A percentile compares a stretch with the other conserved stretches of the same genome.
Evolutionary conservation across 2,329 filamentous ascomycete species (phyloP).

Genomic region (Scolecobasidium constrictum): DNA sequence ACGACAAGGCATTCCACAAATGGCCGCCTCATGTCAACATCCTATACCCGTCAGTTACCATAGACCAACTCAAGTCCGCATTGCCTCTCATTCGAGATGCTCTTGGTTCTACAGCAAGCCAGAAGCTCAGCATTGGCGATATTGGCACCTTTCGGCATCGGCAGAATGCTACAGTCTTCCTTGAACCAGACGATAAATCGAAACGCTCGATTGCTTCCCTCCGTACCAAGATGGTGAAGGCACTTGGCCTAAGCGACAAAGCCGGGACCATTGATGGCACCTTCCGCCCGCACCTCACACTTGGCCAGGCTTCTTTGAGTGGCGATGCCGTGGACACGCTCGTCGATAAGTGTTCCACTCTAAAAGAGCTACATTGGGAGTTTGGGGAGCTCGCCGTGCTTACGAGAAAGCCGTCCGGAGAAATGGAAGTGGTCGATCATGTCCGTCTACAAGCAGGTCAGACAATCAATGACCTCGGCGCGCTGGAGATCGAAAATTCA

Average conservation of each 20-base stretch:
- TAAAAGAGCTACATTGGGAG: not conserved
- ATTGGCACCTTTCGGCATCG: conserved; percentile 1
- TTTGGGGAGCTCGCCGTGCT: not conserved
- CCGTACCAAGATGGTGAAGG: not conserved
- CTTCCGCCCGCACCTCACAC: conserved; percentile 3
- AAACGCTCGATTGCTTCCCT: not conserved
- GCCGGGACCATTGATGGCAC: not conserved
- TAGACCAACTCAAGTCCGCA: conserved; percentile 35
- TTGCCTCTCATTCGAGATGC: conserved; percentile 28
- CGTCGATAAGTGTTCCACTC: not conserved
- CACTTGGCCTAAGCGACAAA: not conserved
- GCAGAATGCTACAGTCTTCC: conserved; percentile 7
- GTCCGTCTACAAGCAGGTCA: not conserved
- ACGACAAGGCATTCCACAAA: conserved; percentile 49
- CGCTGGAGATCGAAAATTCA: not conserved
- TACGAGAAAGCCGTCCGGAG: not conserved
- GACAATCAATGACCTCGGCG: not conserved
- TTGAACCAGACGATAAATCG: conserved; percentile 1
- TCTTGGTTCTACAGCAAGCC: conserved; percentile 14
- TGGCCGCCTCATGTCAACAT: conserved; percentile 61
- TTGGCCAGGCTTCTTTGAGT: conserved; percentile 2
- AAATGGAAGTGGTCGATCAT: conserved; percentile 3
- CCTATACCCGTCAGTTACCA: conserved; percentile 52
- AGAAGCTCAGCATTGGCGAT: not conserved
- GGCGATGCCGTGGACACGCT: not conserved